Conservation (phyloP, 768 basidiomycete genomes). For the Russula vinacea region DNA sequence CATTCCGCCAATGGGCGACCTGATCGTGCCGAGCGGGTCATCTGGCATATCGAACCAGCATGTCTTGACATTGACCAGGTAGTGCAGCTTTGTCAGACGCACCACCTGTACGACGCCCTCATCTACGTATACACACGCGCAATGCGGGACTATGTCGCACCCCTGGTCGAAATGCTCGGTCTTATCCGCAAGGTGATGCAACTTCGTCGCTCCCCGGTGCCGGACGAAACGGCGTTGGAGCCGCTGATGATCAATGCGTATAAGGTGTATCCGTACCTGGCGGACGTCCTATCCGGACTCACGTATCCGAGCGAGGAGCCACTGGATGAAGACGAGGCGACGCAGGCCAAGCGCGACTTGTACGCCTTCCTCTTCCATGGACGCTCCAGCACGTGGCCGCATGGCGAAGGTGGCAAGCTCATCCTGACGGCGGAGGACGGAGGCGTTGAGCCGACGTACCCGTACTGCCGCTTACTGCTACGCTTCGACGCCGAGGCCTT, state of each 20-base stretch:
- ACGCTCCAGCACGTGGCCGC: constrained; percentile 74
- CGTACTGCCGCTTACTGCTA: constrained; percentile 80
- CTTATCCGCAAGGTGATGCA: constrained; percentile 69
- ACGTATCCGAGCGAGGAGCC: constrained; percentile 83
- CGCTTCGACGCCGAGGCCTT: constrained; percentile 91
- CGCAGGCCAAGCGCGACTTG: constrained; percentile 65
- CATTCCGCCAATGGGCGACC: constrained; percentile 70
- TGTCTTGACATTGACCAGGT: constrained; percentile 93
- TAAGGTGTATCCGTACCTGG: constrained; percentile 88
- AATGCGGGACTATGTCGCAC: constrained; percentile 82
- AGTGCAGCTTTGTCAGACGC: constrained; percentile 76
- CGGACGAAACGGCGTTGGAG: constrained; percentile 48
- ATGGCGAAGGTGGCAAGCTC: constrained; percentile 64
- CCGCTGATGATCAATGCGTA: constrained; percentile 70
- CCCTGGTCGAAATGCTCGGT: constrained; percentile 77
- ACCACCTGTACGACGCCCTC: constrained; percentile 87
- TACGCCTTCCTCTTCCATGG: constrained; percentile 86
- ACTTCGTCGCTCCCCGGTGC: constrained; percentile 39
- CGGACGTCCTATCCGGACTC: constrained; percentile 73
- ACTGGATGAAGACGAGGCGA: constrained; percentile 60
- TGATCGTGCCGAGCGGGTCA: constrained; percentile 79
- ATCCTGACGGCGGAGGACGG: constrained; percentile 73
- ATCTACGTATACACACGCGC: constrained; percentile 92
- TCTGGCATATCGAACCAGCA: constrained; percentile 93
- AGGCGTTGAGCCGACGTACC: constrained; percentile 79